Percentiles rank a stretch among this genome's conserved stretches.
Evolutionary conservation across 495 filamentous ascomycete species (phyloP).

Genomic region (Diplogelasinospora grovesii): DNA sequence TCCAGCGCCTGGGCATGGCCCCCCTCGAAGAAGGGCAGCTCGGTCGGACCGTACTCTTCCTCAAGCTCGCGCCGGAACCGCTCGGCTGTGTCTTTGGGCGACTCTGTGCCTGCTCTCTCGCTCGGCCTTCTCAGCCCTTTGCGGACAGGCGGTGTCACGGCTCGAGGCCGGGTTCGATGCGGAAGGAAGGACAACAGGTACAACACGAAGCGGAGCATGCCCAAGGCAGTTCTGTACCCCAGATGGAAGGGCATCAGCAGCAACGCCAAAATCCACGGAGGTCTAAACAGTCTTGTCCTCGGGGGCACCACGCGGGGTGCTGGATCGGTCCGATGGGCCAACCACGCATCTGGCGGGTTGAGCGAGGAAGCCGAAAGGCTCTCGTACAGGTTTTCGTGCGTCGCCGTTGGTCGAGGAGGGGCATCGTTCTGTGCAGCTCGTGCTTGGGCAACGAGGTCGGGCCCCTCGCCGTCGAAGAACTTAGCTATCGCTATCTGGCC

Average conservation of each 20-base stretch:
- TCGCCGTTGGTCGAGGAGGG: constrained; percentile 48
- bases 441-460: constrained; percentile 74
- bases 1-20: constrained; percentile 89
- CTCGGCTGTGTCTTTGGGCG: constrained; percentile 79
- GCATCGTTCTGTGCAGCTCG: constrained; percentile 53
- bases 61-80: constrained; percentile 88
- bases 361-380: constrained; percentile 34
- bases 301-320: constrained; percentile 80
- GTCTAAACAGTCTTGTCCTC: constrained; percentile 54
- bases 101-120: constrained; percentile 65
- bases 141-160: constrained; percentile 49
- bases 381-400: constrained; percentile 68
- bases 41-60: constrained; percentile 73
- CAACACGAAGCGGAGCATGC: constrained; percentile 63
- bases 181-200: constrained; percentile 60
- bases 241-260: constrained; percentile 78
- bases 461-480: constrained; percentile 93
- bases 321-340: constrained; percentile 39
- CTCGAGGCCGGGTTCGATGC: constrained; percentile 48
- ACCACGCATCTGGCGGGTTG: constrained; percentile 23
- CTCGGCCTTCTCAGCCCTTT: constrained; percentile 55
- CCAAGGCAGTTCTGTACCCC: constrained; percentile 60
- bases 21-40: constrained; percentile 69
- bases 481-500: constrained; percentile 84
- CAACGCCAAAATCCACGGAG: constrained; percentile 67